Evolutionary conservation across 768 basidiomycete species (phyloP).

Genomic region (Leccinum imitatum): DNA sequence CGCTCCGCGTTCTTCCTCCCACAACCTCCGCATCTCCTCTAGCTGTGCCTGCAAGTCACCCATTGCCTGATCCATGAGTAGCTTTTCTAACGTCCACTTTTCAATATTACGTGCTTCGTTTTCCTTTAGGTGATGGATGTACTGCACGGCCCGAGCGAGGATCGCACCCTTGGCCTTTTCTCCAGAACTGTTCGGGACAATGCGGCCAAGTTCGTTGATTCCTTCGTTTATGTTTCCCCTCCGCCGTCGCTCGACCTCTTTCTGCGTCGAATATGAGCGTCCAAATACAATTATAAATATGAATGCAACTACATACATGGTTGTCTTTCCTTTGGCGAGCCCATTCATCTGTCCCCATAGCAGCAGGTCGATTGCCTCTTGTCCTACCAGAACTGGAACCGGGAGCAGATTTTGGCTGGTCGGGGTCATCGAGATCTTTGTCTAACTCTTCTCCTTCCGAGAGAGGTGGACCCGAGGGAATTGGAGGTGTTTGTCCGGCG

Average conservation of each 20-base stretch:
- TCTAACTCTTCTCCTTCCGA: constrained; percentile 22
- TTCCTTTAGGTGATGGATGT: constrained; percentile 89
- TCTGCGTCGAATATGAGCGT: constrained; percentile 48
- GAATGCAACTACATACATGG: constrained; percentile 50
- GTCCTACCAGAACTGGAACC: constrained; percentile 38
- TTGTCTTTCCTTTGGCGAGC: constrained; percentile 78
- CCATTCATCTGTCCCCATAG: constrained; percentile 79
- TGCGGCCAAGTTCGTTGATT: constrained; percentile 86
- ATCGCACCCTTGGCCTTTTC: constrained; percentile 91
- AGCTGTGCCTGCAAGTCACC: constrained; percentile 81
- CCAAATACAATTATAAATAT: background rate
- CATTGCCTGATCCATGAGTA: constrained; percentile 92
- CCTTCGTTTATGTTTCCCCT: constrained; percentile 96
- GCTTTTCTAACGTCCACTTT: constrained; percentile 91
- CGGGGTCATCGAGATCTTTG: constrained; percentile 30
- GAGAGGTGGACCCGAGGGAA: constrained; percentile 16
- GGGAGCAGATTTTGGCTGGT: constrained; percentile 26
- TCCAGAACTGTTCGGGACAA: constrained; percentile 84
- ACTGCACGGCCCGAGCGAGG: constrained; percentile 83
- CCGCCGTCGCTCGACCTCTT: constrained; percentile 96
- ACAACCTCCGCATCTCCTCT: constrained; percentile 76
- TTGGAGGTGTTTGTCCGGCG: constrained; percentile 42
- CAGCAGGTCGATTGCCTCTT: constrained; percentile 54
- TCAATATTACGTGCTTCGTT: constrained; percentile 90
- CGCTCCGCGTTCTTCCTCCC: constrained; percentile 72